These are phyloP conservation scores for Eucalyptus brandiana DNA, from an alignment of 345 rosid genomes.

Conservation along the genomic window DNA sequence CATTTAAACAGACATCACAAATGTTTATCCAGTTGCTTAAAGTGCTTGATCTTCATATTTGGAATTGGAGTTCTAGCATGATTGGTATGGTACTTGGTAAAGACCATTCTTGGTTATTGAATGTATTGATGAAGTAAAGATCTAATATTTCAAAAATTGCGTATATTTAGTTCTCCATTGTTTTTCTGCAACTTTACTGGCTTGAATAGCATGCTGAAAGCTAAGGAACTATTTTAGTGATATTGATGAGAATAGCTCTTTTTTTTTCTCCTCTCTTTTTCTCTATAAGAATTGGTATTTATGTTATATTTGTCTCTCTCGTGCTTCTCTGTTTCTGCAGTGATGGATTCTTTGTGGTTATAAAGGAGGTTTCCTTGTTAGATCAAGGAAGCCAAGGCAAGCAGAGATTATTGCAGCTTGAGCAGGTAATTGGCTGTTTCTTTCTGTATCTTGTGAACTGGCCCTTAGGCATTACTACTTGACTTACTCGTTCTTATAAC, in stretches of 20 bases:
- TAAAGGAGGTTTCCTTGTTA: conserved; percentile 81
- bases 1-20: background rate
- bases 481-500: background rate
- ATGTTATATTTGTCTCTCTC: background rate
- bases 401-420: conserved; percentile 70
- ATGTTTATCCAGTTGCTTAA: background rate
- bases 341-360: conserved; percentile 73
- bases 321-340: conserved; percentile 10
- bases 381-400: conserved; percentile 69
- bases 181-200: background rate
- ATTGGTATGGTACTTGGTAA: background rate
- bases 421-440: conserved; percentile 30
- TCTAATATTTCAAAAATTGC: background rate
- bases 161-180: background rate
- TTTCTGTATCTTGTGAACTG: background rate
- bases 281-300: background rate
- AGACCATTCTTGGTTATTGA: background rate
- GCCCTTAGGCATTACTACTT: background rate
- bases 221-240: background rate
- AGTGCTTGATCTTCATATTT: background rate
- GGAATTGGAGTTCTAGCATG: background rate
- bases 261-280: background rate
- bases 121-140: background rate
- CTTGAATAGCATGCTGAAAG: background rate
- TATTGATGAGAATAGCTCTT: background rate